Evolutionary conservation across 805 yeast genomes (phyloP).

Genomic region (Wickerhamiella domercqiae): DNA sequence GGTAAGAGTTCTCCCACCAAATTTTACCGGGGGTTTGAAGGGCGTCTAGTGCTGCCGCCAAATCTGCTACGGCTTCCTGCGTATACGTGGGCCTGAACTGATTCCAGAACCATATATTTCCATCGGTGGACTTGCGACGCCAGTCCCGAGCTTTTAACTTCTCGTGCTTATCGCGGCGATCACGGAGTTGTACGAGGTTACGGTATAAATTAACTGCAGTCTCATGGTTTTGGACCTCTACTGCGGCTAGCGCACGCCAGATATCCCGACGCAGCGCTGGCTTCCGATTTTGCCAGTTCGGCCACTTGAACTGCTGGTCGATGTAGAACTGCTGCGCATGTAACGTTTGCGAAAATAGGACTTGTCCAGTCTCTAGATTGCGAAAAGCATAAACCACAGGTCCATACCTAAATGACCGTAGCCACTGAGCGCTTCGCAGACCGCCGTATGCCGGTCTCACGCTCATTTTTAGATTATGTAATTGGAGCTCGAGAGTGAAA

Average conservation of each 20-base stretch:
- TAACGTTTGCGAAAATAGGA: constrained; percentile 74
- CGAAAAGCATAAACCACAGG: constrained; percentile 77
- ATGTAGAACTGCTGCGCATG: constrained; percentile 34
- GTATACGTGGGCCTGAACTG: constrained; percentile 82
- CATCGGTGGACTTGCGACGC: constrained; percentile 59
- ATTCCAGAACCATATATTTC: constrained; percentile 73
- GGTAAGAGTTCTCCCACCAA: constrained; percentile 77
- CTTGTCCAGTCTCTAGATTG: constrained; percentile 81
- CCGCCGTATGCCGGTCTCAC: constrained; percentile 19
- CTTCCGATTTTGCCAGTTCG: constrained; percentile 77
- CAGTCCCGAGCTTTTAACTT: constrained; percentile 43
- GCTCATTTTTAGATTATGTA: neutral
- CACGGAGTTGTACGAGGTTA: constrained; percentile 57
- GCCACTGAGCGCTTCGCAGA: constrained; percentile 45
- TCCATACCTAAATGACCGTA: constrained; percentile 44
- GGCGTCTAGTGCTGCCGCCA: constrained; percentile 53
- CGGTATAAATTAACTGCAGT: constrained; percentile 59
- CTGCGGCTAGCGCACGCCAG: constrained; percentile 85
- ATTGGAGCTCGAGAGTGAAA: neutral
- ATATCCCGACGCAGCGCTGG: constrained; percentile 72
- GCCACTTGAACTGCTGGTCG: constrained; percentile 55
- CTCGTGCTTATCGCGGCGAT: constrained; percentile 51
- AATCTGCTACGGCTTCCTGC: constrained; percentile 83
- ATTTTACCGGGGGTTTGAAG: constrained; percentile 34
- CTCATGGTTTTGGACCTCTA: constrained; percentile 27